These are phyloP conservation scores for Comarum palustre DNA, from an alignment of 306 rosid genomes.

Conservation along the genomic window DNA sequence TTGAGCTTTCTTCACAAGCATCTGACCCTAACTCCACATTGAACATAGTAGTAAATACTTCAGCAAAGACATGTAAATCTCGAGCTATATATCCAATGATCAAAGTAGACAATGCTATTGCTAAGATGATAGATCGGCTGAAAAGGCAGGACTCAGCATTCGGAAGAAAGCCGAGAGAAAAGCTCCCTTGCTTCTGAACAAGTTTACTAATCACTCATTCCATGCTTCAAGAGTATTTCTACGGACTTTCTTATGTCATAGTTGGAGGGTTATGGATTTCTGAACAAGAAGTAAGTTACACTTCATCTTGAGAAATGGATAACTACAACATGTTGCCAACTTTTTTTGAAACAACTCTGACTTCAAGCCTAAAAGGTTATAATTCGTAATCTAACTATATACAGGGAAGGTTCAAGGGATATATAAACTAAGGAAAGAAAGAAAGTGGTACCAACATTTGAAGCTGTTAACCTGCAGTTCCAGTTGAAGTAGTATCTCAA, in stretches of 20 bases:
- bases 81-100: background rate
- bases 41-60: background rate
- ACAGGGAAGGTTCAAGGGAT: background rate
- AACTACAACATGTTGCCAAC: background rate
- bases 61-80: background rate
- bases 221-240: background rate
- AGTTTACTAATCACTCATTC: background rate
- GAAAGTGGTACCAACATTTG: background rate
- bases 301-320: background rate
- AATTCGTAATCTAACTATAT: background rate
- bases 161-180: background rate
- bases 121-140: background rate
- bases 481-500: background rate
- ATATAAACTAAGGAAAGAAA: background rate
- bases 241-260: background rate
- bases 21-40: background rate
- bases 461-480: background rate
- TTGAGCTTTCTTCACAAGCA: conserved; percentile 5
- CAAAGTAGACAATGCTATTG: background rate
- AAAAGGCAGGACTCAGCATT: background rate
- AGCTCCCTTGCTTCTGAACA: background rate
- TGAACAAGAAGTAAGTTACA: background rate
- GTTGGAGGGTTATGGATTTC: background rate
- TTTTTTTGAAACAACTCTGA: conserved; percentile 1
- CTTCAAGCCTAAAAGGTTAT: background rate